Evolutionary conservation across 2,329 filamentous ascomycete species (phyloP), one percentile per base, ranked within the genome.

Genomic region (Aspergillus quadrilineatus): DNA sequence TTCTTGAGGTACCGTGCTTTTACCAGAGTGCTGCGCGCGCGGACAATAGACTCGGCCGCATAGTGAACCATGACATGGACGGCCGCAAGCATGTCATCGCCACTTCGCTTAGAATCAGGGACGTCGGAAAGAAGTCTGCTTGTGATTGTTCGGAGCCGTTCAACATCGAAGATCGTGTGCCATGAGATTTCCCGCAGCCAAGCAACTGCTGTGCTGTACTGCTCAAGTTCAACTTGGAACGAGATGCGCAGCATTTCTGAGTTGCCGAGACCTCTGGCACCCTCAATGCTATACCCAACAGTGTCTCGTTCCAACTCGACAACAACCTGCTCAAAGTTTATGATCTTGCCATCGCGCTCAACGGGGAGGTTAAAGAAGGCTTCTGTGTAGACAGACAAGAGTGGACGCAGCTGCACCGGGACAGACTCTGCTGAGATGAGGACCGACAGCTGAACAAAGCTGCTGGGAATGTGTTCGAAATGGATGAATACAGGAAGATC

Each of bases 321-420:
- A 44, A 97, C 92, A 3, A 97, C 90, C 60, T 96, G 85, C 71
- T 97, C 94, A 66, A 97, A 99, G 47, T 89, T 86, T 30, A 99
- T 78, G 26, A 83, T 84, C 69, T 90, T 81, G 43, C 90, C 92
- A 65, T 92, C 82, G 30, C 87, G 86, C 66, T 82, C 81, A 58
- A 99, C 87, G 2, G 93, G 94, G 0, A 92, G 91, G 69, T 91
- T 93, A 80, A 97, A 99, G 78, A 97, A 96, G 68, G 93, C 94
- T 69, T 92, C 90, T 30, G 86, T 87, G 68, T 96, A 97, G 41
- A 97, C 82, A 3, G 88, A 83, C 47, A 97, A 79, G 22, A 99
- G 76, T 3, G 94, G 94, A 69, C 93, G 92, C 57, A 93, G 82
- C 61, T 92, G 84, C n/a, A 89, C 82, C 0, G 92, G 90, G 1